Evolutionary conservation across 106 monocot genomes (phyloP), one percentile per base, ranked within the genome.

Genomic region (Acorus calamus): DNA sequence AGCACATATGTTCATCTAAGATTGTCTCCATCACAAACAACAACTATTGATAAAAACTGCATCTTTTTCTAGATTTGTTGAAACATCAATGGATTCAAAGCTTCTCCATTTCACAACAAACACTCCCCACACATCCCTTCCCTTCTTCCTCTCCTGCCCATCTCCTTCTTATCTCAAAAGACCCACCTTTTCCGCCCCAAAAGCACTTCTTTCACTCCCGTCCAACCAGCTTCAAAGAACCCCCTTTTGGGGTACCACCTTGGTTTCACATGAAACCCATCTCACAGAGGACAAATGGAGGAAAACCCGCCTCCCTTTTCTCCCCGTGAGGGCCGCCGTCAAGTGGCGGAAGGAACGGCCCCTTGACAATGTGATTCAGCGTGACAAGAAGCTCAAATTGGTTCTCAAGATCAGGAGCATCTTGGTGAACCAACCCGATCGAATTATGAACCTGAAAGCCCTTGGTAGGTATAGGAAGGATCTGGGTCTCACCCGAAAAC

Each of bases 341-440:
- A 91, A 96, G 80, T 55, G 87, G 49, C 49, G 96, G 45, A 96
- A 96, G 74, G 90, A 96, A 78, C 4, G 76, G 43, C 84, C 96
- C 5, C 87, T 96, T 50, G 96, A 91, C 66, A 85, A 78, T 55
- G 96, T 96, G 1, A 96, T 96, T 70, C 87, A 96, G 64, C 77
- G 84, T 3, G 96, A 96, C 68, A 96, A 96, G 91, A 96, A 96
- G 73, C 81, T 96, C 57, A 96, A 88, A 65, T 79, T 96, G 7
- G 87, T 91, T 2, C 58, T 96, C 47, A 96, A 96, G 87, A 87
- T 96, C 49, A 77, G 91, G 58, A 83, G 72, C 63, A 96, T 96
- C 50, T 84, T 96, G n/a, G 91, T 91, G 56, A 74, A 62, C 63
- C 87, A 96, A 57, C 96, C 96, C 3, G 91, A 96, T 57, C 50